Conservation (phyloP, 257 asterid genomes). For the Jasminum sambac region DNA sequence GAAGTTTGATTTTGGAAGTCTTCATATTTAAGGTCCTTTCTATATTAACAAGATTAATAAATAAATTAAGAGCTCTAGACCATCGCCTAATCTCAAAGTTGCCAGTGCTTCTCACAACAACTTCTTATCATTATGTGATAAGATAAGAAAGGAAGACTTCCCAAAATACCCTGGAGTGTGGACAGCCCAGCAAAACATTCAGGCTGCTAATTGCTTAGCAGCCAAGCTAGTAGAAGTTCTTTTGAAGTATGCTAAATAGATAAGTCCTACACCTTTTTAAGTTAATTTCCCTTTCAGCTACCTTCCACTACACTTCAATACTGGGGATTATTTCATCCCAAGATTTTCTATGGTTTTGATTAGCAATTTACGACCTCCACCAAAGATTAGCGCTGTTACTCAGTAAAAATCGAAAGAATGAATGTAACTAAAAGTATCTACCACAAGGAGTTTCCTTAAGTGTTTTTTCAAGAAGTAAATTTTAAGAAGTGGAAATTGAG, state of each 20-base stretch:
- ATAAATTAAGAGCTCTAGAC: too few relatives aligned
- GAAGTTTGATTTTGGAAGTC: too few relatives aligned
- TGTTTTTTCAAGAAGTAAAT: neutral
- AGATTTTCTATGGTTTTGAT: neutral
- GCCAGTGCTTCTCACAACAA: neutral
- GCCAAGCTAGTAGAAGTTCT: neutral
- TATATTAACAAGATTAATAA: too few relatives aligned
- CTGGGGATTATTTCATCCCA: neutral
- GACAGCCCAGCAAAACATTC: neutral
- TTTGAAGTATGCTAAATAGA: neutral
- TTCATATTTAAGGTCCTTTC: too few relatives aligned
- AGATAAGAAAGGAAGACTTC: neutral
- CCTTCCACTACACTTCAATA: neutral
- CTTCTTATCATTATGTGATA: neutral
- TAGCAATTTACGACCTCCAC: neutral
- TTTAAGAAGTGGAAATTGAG: neutral
- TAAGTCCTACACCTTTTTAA: neutral
- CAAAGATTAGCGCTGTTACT: neutral
- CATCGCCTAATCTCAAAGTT: too few relatives aligned
- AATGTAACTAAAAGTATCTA: too few relatives aligned
- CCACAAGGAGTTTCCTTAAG: too few relatives aligned
- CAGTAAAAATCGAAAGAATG: neutral
- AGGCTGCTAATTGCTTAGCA: neutral
- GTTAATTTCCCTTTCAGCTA: neutral
- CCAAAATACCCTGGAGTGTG: neutral